A percentile compares a stretch with the other conserved stretches of the same genome.
phyloP scores from a whole-genome alignment of 352 stramenopile genomes.

The Globisporangium heterothallicum region DNA sequence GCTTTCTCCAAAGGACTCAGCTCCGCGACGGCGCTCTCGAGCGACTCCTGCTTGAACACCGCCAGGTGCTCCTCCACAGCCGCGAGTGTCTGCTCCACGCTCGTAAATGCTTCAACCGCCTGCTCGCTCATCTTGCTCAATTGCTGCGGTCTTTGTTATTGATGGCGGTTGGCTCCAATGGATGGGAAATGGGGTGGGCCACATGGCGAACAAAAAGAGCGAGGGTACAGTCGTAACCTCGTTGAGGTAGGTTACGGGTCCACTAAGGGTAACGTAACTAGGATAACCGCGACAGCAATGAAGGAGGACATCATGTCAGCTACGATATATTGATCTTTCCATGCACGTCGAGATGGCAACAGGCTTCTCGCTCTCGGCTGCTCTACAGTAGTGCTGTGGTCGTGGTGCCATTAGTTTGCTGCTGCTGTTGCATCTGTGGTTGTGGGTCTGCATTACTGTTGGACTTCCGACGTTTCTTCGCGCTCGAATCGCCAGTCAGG shows the following conservation, averaged over 20 bases:
- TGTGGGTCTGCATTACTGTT: neutral
- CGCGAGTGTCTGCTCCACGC: constrained; percentile 75
- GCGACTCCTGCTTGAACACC: constrained; percentile 42
- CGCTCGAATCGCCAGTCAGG: constrained; percentile 4
- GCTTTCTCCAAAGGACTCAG: constrained; percentile 68
- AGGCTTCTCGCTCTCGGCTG: neutral
- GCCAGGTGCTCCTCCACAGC: constrained; percentile 68
- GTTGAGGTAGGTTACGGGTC: neutral
- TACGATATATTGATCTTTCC: neutral
- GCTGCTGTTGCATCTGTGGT: neutral
- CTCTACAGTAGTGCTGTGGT: neutral
- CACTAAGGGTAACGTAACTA: too few species aligned
- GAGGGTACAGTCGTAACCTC: too few species aligned
- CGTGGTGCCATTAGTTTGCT: constrained; percentile 6
- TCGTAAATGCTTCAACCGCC: constrained; percentile 53
- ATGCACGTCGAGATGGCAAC: neutral
- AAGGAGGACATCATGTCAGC: neutral
- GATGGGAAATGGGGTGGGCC: constrained; percentile 4
- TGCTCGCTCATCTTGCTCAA: constrained; percentile 43
- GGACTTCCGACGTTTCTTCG: constrained; percentile 35
- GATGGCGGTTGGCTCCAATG: neutral
- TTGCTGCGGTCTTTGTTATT: too few species aligned
- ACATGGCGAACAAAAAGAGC: neutral
- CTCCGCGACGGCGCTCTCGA: constrained; percentile 55
- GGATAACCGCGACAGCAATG: neutral